Evolutionary conservation across 352 stramenopile genomes (phyloP).

Genomic region (Pythium apleroticum): DNA sequence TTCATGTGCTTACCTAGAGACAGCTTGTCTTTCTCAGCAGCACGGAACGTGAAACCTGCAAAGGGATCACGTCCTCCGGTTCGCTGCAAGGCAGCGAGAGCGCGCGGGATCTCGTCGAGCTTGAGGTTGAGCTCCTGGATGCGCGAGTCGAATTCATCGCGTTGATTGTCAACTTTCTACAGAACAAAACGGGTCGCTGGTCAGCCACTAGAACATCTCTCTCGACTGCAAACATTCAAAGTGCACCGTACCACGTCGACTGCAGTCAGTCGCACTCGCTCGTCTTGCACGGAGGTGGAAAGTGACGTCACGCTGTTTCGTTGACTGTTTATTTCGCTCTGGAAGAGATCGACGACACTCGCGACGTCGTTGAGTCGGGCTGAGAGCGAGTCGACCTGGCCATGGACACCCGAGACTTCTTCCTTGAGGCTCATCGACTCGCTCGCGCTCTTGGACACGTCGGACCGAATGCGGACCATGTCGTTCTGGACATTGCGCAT

Average conservation of each 20-base stretch:
- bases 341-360: constrained; percentile 60
- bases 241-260: constrained; percentile 42
- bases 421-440: constrained; percentile 34
- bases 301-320: constrained; percentile 46
- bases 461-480: constrained; percentile 34
- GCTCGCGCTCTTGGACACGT: constrained; percentile 41
- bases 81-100: constrained; percentile 49
- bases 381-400: constrained; percentile 46
- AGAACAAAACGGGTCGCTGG: background rate
- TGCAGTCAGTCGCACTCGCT: constrained; percentile 41
- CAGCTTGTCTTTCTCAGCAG: constrained; percentile 48
- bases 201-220: too few species aligned
- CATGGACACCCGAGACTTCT: constrained; percentile 47
- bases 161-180: constrained; percentile 73
- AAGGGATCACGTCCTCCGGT: constrained; percentile 17
- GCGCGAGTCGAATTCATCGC: constrained; percentile 57
- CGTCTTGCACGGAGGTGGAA: constrained; percentile 49
- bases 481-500: constrained; percentile 48
- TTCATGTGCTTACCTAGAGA: constrained; percentile 51
- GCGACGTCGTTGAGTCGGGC: constrained; percentile 58
- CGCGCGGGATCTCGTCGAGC: constrained; percentile 56
- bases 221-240: background rate
- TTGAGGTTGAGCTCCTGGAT: constrained; percentile 63
- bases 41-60: constrained; percentile 50
- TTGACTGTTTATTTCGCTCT: constrained; percentile 62